phyloP scores from a whole-genome alignment of 2,329 filamentous ascomycete species.

The Drechslerella dactyloides region DNA sequence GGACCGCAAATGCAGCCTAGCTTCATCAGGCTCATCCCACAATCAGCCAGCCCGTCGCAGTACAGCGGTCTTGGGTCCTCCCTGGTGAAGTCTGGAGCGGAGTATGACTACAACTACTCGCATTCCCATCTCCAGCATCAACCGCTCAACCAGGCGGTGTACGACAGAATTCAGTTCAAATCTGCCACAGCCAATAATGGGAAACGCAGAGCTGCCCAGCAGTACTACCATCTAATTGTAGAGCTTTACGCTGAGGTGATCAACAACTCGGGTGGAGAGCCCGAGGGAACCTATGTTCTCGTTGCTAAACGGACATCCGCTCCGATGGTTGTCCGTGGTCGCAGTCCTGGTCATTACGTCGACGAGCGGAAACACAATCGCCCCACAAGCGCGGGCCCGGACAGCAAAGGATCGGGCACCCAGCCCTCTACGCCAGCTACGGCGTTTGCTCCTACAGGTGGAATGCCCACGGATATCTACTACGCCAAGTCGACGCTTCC shows the following conservation, averaged over 20 bases:
- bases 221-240: constrained; percentile 89
- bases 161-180: constrained; percentile 93
- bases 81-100: constrained; percentile 59
- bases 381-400: constrained; percentile 73
- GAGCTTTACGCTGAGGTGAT: constrained; percentile 78
- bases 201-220: constrained; percentile 85
- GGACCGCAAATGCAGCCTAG: constrained; percentile 78
- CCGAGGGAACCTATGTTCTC: constrained; percentile 69
- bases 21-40: constrained; percentile 71
- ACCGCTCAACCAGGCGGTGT: constrained; percentile 61
- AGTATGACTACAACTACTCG: constrained; percentile 54
- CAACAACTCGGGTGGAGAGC: constrained; percentile 56
- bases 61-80: constrained; percentile 45
- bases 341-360: constrained; percentile 81
- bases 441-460: constrained; percentile 52
- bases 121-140: constrained; percentile 61
- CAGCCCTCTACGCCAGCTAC: constrained; percentile 60
- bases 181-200: constrained; percentile 93
- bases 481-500: constrained; percentile 48
- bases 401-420: constrained; percentile 57
- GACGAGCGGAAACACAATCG: constrained; percentile 70
- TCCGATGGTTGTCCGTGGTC: constrained; percentile 84
- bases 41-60: constrained; percentile 60
- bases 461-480: constrained; percentile 53
- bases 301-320: constrained; percentile 75